Conservation (phyloP, 2,329 filamentous ascomycete species). For the Diaporthe aspalathi region DNA sequence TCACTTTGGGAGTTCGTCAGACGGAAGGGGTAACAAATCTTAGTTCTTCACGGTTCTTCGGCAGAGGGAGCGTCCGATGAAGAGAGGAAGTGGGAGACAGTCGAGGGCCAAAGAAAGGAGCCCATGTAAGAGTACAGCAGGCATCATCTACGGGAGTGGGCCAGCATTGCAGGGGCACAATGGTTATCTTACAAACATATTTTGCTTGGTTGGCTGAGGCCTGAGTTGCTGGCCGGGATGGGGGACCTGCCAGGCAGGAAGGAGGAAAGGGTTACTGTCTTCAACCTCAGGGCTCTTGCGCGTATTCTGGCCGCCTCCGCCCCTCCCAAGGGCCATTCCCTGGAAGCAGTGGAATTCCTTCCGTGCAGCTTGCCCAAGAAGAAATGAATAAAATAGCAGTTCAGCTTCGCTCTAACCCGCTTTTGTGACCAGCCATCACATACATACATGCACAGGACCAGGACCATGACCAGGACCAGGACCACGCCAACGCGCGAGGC, state of each 20-base stretch:
- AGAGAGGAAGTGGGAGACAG: background rate
- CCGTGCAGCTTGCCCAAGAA: conserved; percentile 1
- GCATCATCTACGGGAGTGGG: background rate
- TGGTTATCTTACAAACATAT: conserved; percentile 22
- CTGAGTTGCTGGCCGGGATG: background rate
- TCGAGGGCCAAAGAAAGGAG: background rate
- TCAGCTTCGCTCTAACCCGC: background rate
- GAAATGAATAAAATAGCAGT: conserved; percentile 8
- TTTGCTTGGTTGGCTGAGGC: conserved; percentile 2
- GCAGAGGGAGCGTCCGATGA: background rate
- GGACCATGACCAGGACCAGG: background rate
- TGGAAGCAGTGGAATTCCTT: background rate
- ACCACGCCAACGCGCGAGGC: background rate
- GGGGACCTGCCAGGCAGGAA: conserved; percentile 4
- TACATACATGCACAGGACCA: background rate
- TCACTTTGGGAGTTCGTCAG: background rate
- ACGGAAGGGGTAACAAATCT: background rate
- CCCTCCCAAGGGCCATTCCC: background rate
- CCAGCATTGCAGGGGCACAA: conserved; percentile 25
- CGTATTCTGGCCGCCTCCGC: background rate
- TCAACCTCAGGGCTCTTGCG: conserved; percentile 27
- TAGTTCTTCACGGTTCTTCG: background rate
- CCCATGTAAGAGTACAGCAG: conserved; percentile 25
- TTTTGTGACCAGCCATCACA: background rate
- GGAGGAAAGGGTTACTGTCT: conserved; percentile 27